Conservation (phyloP, 2,329 filamentous ascomycete species). For the Claviceps sp. region DNA sequence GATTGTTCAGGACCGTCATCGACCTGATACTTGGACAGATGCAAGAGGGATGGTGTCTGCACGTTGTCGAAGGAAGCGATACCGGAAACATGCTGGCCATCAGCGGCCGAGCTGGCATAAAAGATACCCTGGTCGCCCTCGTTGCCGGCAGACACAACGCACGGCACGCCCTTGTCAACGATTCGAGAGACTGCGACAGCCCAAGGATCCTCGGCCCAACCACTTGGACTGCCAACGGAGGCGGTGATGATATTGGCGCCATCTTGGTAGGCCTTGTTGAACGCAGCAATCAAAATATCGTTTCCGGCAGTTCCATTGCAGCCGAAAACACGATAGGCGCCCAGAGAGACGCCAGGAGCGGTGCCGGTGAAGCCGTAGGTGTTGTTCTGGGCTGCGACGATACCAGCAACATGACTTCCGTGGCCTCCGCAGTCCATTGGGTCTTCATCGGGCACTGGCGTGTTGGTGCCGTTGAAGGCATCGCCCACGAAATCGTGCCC, state of each 20-base stretch:
- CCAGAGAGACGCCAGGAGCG: conserved; percentile 41
- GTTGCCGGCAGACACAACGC: conserved; percentile 40
- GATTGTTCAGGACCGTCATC: conserved; percentile 17
- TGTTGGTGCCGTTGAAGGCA: conserved; percentile 27
- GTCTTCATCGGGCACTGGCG: conserved; percentile 31
- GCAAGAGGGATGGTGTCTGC: conserved; percentile 28
- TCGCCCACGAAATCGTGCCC: conserved; percentile 48
- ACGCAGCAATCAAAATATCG: conserved; percentile 46
- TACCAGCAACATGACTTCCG: conserved; percentile 49
- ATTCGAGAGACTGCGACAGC: conserved; percentile 37
- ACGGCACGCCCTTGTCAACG: conserved; percentile 38
- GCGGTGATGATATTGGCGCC: conserved; percentile 43
- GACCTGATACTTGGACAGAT: conserved; percentile 27
- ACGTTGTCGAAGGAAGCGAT: conserved; percentile 38
- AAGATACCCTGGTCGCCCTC: conserved; percentile 32
- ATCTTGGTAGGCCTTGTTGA: conserved; percentile 46
- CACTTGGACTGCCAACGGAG: conserved; percentile 36
- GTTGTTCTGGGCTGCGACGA: conserved; percentile 44
- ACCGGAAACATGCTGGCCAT: conserved; percentile 32
- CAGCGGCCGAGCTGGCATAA: conserved; percentile 33
- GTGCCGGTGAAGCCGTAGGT: conserved; percentile 42
- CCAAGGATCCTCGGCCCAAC: conserved; percentile 40
- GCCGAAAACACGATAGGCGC: conserved; percentile 44
- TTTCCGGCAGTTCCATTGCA: conserved; percentile 36
- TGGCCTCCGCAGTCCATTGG: conserved; percentile 46